Percentiles rank a stretch among this genome's conserved stretches.
Evolutionary conservation across 768 basidiomycete genomes (phyloP).

Genomic region (Lepiota subincarnata): DNA sequence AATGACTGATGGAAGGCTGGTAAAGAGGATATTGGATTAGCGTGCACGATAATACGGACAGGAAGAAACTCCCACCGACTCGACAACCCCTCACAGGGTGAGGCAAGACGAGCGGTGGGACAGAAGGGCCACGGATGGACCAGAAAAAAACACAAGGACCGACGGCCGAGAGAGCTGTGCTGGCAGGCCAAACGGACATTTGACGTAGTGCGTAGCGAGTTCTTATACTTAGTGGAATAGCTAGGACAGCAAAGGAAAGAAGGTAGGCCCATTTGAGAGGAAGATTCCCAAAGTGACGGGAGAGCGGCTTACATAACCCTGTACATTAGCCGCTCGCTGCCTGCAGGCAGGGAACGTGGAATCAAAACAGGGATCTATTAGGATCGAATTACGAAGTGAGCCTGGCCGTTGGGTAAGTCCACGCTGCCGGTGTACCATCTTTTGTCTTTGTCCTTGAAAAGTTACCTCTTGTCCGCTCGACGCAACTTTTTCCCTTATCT

Average conservation of each 20-base stretch:
- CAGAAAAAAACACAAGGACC: background rate
- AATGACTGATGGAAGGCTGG: conserved; percentile 20
- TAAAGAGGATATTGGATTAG: conserved; percentile 6
- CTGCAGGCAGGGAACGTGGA: conserved; percentile 80
- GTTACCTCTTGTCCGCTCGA: conserved; percentile 42
- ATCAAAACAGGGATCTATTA: conserved; percentile 49
- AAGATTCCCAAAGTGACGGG: conserved; percentile 17
- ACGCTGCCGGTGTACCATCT: conserved; percentile 43
- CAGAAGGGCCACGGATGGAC: conserved; percentile 6
- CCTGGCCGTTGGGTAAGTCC: conserved; percentile 39
- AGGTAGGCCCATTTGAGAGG: conserved; percentile 22
- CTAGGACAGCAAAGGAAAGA: conserved; percentile 12
- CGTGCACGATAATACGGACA: conserved; percentile 14
- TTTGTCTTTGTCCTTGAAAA: conserved; percentile 47
- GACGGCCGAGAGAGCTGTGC: background rate
- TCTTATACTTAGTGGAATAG: conserved; percentile 3
- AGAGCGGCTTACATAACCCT: conserved; percentile 14
- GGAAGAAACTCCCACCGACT: conserved; percentile 6
- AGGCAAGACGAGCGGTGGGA: conserved; percentile 6
- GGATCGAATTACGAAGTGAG: conserved; percentile 40
- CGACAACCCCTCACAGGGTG: conserved; percentile 9
- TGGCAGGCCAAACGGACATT: background rate
- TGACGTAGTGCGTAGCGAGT: conserved; percentile 1
- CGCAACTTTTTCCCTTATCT: conserved; percentile 37
- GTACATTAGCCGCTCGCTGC: conserved; percentile 30